Conservation (phyloP, 208 protist genomes). For the Crithidia fasciculata region DNA sequence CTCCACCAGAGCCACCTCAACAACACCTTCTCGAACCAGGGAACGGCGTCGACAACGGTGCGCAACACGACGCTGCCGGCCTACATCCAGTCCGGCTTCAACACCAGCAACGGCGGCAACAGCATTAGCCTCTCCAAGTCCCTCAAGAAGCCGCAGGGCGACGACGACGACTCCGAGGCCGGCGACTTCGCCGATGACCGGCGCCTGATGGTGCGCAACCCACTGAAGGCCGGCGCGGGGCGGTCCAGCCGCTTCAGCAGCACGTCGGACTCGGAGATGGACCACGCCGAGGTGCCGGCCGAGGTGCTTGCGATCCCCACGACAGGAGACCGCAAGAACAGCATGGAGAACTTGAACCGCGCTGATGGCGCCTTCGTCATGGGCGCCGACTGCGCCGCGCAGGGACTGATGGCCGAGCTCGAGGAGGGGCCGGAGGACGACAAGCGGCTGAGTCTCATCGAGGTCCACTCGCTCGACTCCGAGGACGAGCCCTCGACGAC, state of each 20-base stretch:
- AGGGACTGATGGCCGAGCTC: conserved; percentile 20
- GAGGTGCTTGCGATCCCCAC: conserved; percentile 15
- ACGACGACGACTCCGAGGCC: conserved; percentile 20
- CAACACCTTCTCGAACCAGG: conserved; percentile 12
- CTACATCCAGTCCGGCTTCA: conserved; percentile 28
- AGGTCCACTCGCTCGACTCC: conserved; percentile 29
- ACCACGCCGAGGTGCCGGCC: conserved; percentile 8
- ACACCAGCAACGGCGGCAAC: conserved; percentile 18
- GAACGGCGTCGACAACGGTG: conserved; percentile 17
- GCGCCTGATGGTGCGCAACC: conserved; percentile 35
- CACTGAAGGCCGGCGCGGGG: conserved; percentile 18
- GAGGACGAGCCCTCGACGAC: conserved; percentile 29
- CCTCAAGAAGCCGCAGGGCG: conserved; percentile 14
- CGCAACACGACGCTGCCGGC: conserved; percentile 21
- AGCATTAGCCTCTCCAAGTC: conserved; percentile 23
- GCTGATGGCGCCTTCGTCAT: conserved; percentile 7
- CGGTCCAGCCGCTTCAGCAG: conserved; percentile 20
- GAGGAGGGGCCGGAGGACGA: conserved; percentile 21
- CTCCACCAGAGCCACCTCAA: conserved; percentile 18
- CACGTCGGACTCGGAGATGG: conserved; percentile 25
- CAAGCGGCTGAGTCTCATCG: conserved; percentile 29
- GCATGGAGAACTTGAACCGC: conserved; percentile 16
- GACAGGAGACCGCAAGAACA: conserved; percentile 13
- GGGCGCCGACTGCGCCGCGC: conserved; percentile 18
- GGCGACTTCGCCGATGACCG: conserved; percentile 28